These are phyloP conservation scores for Epichloe brachyelytri DNA, from an alignment of 2,329 filamentous ascomycete species.

Conservation along the genomic window DNA sequence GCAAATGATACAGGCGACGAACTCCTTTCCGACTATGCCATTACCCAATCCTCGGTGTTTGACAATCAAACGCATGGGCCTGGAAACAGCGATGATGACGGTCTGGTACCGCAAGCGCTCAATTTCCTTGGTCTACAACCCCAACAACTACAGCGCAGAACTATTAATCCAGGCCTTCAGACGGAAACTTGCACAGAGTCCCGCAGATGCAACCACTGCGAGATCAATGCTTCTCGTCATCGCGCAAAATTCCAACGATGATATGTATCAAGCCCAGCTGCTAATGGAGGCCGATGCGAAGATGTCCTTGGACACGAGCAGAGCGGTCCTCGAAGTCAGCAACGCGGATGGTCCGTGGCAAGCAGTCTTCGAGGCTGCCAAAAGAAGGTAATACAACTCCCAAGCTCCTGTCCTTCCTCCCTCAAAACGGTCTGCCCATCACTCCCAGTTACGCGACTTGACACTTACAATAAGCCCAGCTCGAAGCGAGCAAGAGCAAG, in stretches of 20 bases:
- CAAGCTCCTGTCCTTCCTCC: not conserved
- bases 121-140: conserved; percentile 20
- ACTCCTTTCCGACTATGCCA: conserved; percentile 22
- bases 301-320: conserved; percentile 23
- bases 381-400: conserved; percentile 15
- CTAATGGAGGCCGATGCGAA: conserved; percentile 22
- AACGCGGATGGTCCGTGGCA: conserved; percentile 13
- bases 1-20: conserved; percentile 24
- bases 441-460: too few species aligned
- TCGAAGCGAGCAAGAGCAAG: conserved; percentile 14
- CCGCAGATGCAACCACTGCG: conserved; percentile 18
- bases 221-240: conserved; percentile 22
- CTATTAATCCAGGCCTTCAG: conserved; percentile 23
- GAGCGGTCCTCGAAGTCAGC: conserved; percentile 18
- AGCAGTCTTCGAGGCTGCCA: conserved; percentile 14
- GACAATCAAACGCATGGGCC: conserved; percentile 22
- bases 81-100: conserved; percentile 17
- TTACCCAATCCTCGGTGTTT: conserved; percentile 26
- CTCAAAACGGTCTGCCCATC: not conserved
- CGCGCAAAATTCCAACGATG: conserved; percentile 21
- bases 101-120: conserved; percentile 20
- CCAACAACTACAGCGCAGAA: conserved; percentile 22
- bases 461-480: conserved; percentile 9
- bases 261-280: conserved; percentile 20
- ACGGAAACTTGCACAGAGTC: conserved; percentile 19